phyloP scores from a whole-genome alignment of 495 filamentous ascomycete genomes.

The Penicillium maclennaniae region DNA sequence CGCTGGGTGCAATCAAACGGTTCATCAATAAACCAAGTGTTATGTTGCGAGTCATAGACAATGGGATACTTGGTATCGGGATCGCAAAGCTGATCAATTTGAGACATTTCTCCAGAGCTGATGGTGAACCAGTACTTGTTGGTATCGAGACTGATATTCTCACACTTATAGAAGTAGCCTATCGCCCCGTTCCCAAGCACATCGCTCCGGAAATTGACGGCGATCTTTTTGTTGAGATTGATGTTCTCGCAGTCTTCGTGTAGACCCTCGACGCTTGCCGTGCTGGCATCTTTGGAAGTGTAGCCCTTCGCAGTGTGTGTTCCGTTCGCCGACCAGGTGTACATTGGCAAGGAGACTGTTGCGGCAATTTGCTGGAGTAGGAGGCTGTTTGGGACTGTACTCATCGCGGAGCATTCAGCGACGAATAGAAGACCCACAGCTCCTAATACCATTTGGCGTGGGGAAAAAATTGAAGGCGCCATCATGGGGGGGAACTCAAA shows the following conservation, averaged over 20 bases:
- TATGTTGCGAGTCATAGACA: slow-evolving; percentile 23
- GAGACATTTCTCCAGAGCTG: slow-evolving; percentile 16
- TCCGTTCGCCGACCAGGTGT: slow-evolving; percentile 28
- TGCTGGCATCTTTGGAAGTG: slow-evolving; percentile 16
- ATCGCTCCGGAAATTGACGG: slow-evolving; percentile 27
- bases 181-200: slow-evolving; percentile 19
- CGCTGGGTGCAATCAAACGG: slow-evolving; percentile 26
- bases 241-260: slow-evolving; percentile 27
- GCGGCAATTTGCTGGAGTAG: slow-evolving; percentile 16
- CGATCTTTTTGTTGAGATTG: slow-evolving; percentile 27
- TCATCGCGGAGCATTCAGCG: slow-evolving; percentile 10
- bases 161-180: slow-evolving; percentile 29
- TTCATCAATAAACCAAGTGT: slow-evolving; percentile 29
- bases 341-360: slow-evolving; percentile 19
- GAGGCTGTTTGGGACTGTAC: slow-evolving; percentile 17
- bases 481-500: slow-evolving; percentile 4
- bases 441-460: slow-evolving; percentile 5
- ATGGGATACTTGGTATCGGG: slow-evolving; percentile 20
- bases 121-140: slow-evolving; percentile 30
- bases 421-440: slow-evolving; percentile 9
- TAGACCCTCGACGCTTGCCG: slow-evolving; percentile 13
- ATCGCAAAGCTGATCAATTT: slow-evolving; percentile 23
- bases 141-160: slow-evolving; percentile 21
- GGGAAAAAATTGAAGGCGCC: slow-evolving; percentile 6
- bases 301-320: slow-evolving; percentile 26